Evolutionary conservation across 257 asterid species (phyloP), one percentile per base, ranked within the genome.

Genomic region (Capsicum rhomboideum): DNA sequence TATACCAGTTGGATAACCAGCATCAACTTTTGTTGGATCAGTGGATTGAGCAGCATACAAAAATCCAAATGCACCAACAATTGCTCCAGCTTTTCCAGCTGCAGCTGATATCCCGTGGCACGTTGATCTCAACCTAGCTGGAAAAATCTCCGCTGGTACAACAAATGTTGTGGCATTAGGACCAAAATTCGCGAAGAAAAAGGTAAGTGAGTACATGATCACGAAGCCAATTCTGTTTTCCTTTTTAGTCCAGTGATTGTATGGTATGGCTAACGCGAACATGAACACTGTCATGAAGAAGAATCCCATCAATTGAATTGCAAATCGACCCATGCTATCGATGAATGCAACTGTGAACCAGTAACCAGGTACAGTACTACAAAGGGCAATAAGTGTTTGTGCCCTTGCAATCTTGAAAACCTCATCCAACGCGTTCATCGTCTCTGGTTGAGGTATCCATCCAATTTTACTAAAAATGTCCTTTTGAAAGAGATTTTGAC

Each of bases 31-130:
- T 14, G 10, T 49, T 52, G 86, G 85, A 54, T 91, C 90, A 29
- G 85, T 88, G 0, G 86, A 40, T 86, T 91, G 93, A 12, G 94
- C 90, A 0, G 93, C 94, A 34, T 90, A 90, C 26, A 91, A 37
- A 20, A 91, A 91, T 77, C 94, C 94, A 10, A 86, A 91, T 0
- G 92, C 93, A 1, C 94, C 94, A 3, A 91, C 86, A 0, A 91
- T 91, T 0, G 93, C 93, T 6, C 94, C 94, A 0, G 92, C 92
- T 50, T 90, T 90, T 11, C 94, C 94, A 0, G 93, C 87, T 0
- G 94, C 94, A 0, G 93, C 91, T 0, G 94, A 90, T 83, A 91
- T 91, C 2, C 94, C 94, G 42, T 90, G 93, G 44, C 94, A 91
- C 5, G 94, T 91, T 0, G 94, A 90, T 82, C 94, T 80, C 26